These are phyloP conservation scores for Fusarium domesticum DNA, from an alignment of 2,329 filamentous ascomycete genomes.

Conservation along the genomic window DNA sequence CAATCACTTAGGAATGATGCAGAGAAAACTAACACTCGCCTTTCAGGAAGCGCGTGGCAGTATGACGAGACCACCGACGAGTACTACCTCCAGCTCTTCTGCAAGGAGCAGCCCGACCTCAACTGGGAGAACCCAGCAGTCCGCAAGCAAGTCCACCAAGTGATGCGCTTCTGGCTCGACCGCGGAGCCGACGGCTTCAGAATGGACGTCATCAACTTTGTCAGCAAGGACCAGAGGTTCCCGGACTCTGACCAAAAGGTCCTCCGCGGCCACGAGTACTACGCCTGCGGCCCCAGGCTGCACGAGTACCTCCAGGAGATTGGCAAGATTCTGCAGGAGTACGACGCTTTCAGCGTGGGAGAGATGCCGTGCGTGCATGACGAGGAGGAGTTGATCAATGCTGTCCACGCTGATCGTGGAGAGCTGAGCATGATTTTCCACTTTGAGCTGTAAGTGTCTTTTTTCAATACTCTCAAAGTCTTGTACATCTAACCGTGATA, in stretches of 20 bases:
- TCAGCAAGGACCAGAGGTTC: slow-evolving; percentile 58
- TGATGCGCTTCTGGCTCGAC: slow-evolving; percentile 72
- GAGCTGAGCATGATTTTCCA: slow-evolving; percentile 73
- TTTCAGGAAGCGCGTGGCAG: slow-evolving; percentile 46
- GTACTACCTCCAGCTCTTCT: slow-evolving; percentile 67
- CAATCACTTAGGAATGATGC: background rate
- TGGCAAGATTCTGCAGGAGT: slow-evolving; percentile 42
- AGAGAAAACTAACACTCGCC: background rate
- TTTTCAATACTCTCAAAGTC: background rate
- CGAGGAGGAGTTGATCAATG: slow-evolving; percentile 42
- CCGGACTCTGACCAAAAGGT: slow-evolving; percentile 44
- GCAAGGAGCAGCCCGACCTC: slow-evolving; percentile 68
- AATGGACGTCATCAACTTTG: slow-evolving; percentile 66
- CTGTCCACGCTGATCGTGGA: slow-evolving; percentile 52
- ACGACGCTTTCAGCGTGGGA: slow-evolving; percentile 51
- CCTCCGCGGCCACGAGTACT: slow-evolving; percentile 40
- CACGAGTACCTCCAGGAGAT: slow-evolving; percentile 48
- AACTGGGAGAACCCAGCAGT: slow-evolving; percentile 72
- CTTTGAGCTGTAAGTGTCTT: slow-evolving; percentile 55
- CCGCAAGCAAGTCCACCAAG: slow-evolving; percentile 62
- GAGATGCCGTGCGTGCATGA: slow-evolving; percentile 49
- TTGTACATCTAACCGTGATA: background rate
- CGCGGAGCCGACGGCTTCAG: slow-evolving; percentile 65
- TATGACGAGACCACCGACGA: slow-evolving; percentile 49
- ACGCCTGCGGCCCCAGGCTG: slow-evolving; percentile 51